These are phyloP conservation scores for Berkeleyomyces basicola DNA, from an alignment of 2,329 filamentous ascomycete genomes.

Conservation along the genomic window DNA sequence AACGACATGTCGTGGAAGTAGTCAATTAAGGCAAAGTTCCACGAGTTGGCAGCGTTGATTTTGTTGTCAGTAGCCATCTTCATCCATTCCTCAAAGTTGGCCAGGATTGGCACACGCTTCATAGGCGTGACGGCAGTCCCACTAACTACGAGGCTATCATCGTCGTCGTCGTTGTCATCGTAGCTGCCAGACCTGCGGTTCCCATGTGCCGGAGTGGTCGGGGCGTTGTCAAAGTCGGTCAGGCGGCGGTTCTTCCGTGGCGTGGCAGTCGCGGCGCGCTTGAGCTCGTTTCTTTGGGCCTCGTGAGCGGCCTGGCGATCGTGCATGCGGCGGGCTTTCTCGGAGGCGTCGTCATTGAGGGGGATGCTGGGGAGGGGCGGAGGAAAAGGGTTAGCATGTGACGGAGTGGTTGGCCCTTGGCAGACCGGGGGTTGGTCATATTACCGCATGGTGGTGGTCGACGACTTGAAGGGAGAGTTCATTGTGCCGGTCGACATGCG, in stretches of 20 bases:
- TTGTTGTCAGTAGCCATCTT: constrained; percentile 99
- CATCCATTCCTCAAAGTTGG: constrained; percentile 99
- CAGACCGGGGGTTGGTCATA: neutral
- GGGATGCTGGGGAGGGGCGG: constrained; percentile 39
- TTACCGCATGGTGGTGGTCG: constrained; percentile 20
- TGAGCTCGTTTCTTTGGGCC: constrained; percentile 81
- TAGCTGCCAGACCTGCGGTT: constrained; percentile 21
- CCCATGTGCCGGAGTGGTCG: constrained; percentile 36
- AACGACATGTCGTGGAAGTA: constrained; percentile 99
- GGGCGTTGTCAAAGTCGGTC: constrained; percentile 41
- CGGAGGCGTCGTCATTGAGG: constrained; percentile 84
- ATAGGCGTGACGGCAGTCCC: constrained; percentile 76
- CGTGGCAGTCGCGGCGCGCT: constrained; percentile 55
- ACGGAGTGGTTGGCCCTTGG: neutral
- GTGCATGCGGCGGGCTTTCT: constrained; percentile 77
- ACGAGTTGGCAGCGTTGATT: constrained; percentile 95
- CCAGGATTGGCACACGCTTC: constrained; percentile 87
- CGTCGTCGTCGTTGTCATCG: constrained; percentile 31
- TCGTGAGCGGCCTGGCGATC: constrained; percentile 79
- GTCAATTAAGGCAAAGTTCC: constrained; percentile 99
- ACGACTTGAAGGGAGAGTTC: constrained; percentile 39
- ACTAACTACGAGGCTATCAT: constrained; percentile 48
- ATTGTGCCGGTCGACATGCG: constrained; percentile 32
- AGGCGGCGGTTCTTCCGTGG: constrained; percentile 46
- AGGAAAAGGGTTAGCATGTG: neutral